Conservation (phyloP, 306 rosid species). For the Hylodesmum podocarpum region DNA sequence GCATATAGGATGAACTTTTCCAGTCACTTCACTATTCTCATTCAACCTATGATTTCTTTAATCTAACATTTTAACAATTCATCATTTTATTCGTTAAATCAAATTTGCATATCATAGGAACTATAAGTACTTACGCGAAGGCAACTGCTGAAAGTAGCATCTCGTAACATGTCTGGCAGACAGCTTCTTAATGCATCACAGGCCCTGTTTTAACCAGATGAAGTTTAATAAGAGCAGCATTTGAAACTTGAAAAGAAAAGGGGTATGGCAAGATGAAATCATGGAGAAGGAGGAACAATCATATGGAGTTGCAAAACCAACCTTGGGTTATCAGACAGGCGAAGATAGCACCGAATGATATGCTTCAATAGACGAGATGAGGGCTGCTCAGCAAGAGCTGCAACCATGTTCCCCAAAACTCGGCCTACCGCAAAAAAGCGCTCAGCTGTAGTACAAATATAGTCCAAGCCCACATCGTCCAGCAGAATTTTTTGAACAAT, state of each 20-base stretch:
- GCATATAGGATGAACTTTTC: not conserved
- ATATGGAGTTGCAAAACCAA: slow-evolving; percentile 35
- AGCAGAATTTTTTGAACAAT: slow-evolving; percentile 86
- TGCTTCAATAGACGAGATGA: slow-evolving; percentile 91
- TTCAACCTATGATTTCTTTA: not conserved
- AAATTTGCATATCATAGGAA: not conserved
- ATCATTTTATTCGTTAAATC: not conserved
- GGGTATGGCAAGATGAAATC: not conserved
- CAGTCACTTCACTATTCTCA: not conserved
- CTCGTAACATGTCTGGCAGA: slow-evolving; percentile 88
- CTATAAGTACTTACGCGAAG: slow-evolving; percentile 67
- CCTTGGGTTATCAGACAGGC: slow-evolving; percentile 88
- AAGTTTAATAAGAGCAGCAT: not conserved
- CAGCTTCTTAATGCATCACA: slow-evolving; percentile 94
- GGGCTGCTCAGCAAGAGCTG: slow-evolving; percentile 87
- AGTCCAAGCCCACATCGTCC: slow-evolving; percentile 94
- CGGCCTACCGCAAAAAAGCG: slow-evolving; percentile 94
- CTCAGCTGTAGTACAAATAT: slow-evolving; percentile 91
- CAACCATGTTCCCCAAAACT: slow-evolving; percentile 85
- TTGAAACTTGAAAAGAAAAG: not conserved
- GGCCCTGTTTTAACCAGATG: slow-evolving; percentile 57
- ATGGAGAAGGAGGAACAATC: not conserved
- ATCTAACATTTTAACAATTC: too few species aligned
- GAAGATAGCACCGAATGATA: slow-evolving; percentile 90
- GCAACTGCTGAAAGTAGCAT: slow-evolving; percentile 82